Percentiles rank a stretch among this genome's conserved stretches.
Conservation (phyloP, 2,329 filamentous ascomycete genomes). For the Cladosporium sp. region DNA sequence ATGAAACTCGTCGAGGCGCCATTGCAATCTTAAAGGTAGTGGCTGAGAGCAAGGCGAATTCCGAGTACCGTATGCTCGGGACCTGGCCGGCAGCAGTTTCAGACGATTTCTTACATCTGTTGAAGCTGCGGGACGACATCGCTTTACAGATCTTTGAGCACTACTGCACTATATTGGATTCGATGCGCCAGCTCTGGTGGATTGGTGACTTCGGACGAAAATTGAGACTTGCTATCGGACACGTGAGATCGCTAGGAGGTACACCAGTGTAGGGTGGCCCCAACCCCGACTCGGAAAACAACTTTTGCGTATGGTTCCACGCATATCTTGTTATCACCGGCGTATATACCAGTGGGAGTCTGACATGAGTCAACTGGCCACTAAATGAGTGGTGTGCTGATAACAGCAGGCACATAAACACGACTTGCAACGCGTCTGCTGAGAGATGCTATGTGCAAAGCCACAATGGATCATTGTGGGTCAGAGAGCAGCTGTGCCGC, state of each 20-base stretch:
- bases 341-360: too few relatives aligned
- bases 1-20: neutral
- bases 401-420: too few relatives aligned
- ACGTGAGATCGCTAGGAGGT: neutral
- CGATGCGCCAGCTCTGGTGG: conserved; percentile 5
- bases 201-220: neutral
- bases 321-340: too few relatives aligned
- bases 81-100: conserved; percentile 2
- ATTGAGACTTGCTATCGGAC: neutral
- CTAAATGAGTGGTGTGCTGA: too few relatives aligned
- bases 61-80: conserved; percentile 3
- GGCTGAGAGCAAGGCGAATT: neutral
- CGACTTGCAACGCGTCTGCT: too few relatives aligned
- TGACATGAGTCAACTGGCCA: too few relatives aligned
- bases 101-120: neutral
- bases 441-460: too few relatives aligned
- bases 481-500: too few relatives aligned
- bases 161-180: conserved; percentile 7
- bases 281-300: too few relatives aligned
- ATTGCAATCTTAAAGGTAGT: neutral
- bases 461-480: too few relatives aligned
- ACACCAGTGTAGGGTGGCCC: too few relatives aligned
- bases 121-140: neutral
- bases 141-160: conserved; percentile 1
- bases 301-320: too few relatives aligned